A percentile compares a stretch with the other conserved stretches of the same genome.
phyloP scores from a whole-genome alignment of 371 early-diverging fungal genomes.

The Mucor sp. region DNA sequence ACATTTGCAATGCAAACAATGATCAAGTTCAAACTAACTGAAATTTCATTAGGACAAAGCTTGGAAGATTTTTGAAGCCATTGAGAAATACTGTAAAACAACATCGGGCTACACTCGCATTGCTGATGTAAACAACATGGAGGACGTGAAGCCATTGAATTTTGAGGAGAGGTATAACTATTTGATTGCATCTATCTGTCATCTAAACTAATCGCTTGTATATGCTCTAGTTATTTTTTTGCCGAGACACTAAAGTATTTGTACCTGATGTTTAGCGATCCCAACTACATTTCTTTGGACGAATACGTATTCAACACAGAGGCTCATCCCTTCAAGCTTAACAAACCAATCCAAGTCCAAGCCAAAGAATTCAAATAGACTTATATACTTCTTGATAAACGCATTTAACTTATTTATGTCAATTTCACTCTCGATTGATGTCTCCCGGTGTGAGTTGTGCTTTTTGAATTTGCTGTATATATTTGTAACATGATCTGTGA shows the following conservation, averaged over 20 bases:
- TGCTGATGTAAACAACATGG: slow-evolving; percentile 45
- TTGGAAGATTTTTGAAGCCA: slow-evolving; percentile 65
- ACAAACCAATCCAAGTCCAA: slow-evolving; percentile 33
- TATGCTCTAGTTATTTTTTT: slow-evolving; percentile 69
- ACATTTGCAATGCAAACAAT: background rate
- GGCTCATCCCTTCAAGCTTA: slow-evolving; percentile 70
- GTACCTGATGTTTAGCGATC: slow-evolving; percentile 79
- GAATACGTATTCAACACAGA: slow-evolving; percentile 78
- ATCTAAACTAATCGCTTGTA: background rate
- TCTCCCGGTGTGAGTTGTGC: no score
- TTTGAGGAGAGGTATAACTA: slow-evolving; percentile 49
- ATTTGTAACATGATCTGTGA: no score
- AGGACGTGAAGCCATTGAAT: slow-evolving; percentile 24
- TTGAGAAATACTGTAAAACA: slow-evolving; percentile 68
- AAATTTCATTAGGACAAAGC: slow-evolving; percentile 54
- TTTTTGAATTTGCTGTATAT: no score
- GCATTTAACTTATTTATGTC: no score
- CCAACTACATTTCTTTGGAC: slow-evolving; percentile 65
- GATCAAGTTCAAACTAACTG: background rate
- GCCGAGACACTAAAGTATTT: slow-evolving; percentile 94
- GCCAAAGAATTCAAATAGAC: slow-evolving; percentile 18
- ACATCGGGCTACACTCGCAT: slow-evolving; percentile 67
- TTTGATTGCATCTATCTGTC: no score
- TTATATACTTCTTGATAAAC: no score
- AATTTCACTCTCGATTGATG: no score